Evolutionary conservation across 2,329 filamentous ascomycete species (phyloP).

Genomic region (Pseudogymnoascus sp.): DNA sequence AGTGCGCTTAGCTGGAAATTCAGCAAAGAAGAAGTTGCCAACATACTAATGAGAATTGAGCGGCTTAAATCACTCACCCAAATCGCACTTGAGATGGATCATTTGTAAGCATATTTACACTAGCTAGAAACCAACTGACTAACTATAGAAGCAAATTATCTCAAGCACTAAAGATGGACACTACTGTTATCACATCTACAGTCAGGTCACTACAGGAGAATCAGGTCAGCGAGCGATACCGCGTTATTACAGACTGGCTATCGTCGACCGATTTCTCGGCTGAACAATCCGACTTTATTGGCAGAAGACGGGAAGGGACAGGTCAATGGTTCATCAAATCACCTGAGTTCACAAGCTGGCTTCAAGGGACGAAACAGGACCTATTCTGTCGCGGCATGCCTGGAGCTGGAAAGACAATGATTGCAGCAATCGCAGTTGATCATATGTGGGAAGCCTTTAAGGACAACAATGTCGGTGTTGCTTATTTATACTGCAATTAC

Average conservation of each 20-base stretch:
- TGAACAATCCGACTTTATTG: slow-evolving; percentile 34
- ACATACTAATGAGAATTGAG: neutral
- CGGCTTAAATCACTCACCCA: neutral
- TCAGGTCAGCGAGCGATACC: neutral
- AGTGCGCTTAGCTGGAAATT: neutral
- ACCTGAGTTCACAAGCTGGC: slow-evolving; percentile 10
- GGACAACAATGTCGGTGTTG: slow-evolving; percentile 20
- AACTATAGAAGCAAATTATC: neutral
- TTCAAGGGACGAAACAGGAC: neutral
- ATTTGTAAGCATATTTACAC: neutral
- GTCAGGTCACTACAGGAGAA: neutral
- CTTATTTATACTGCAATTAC: slow-evolving; percentile 32
- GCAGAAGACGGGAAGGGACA: slow-evolving; percentile 26
- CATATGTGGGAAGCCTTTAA: neutral
- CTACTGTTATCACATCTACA: neutral
- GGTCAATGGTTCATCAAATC: slow-evolving; percentile 13
- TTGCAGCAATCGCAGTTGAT: neutral
- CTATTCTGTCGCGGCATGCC: slow-evolving; percentile 13
- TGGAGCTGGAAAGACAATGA: neutral
- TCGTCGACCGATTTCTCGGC: slow-evolving; percentile 27
- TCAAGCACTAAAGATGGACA: neutral
- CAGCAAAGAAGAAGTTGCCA: neutral
- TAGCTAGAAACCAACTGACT: neutral
- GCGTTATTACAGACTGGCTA: slow-evolving; percentile 29
- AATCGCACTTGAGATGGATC: neutral